Evolutionary conservation across 768 basidiomycete species (phyloP), one percentile per base, ranked within the genome.

Genomic region (Mrakia gelida): DNA sequence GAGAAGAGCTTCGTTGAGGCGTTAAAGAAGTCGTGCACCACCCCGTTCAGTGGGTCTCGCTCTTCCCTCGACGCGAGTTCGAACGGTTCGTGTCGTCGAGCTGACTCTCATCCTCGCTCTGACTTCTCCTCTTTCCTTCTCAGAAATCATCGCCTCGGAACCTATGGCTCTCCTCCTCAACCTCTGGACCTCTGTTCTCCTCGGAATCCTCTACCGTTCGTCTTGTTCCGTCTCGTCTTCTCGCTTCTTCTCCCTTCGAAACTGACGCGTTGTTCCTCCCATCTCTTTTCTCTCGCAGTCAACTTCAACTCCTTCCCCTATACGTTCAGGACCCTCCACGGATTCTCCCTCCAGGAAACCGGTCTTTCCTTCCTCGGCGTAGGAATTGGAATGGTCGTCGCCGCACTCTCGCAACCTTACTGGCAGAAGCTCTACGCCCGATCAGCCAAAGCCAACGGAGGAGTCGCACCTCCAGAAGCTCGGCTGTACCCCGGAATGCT

Each of bases 1-100:
- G 83, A 88, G 30, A 85, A 84, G 43, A 86, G 85, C 63, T 82
- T 93, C 15, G 38, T 83, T 4, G 80, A 80, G 18, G 87, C 89
- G 0, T 85, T 94, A 41, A 45, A 86, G 21, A 80, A 89, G 77
- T 92, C 90, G 80, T 90, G 90, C 80, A 90, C 87, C 74, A 89
- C 86, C 10, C 92, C 93, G 0, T 93, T 95, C 82, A 85, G 92
- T 71, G 38, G 10, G 41, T 71, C 26, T 38, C 21, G 11, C 1
- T 45, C 15, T 70, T 34, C 9, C 26, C 13, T 41, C 8, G 38
- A 38, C 8, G 38, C 38, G 38, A 38, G 38, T 38, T 38, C 38
- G 38, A 38, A 38, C 38, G 38, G 38, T 68, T 68, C 21, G 67
- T 68, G 2, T 38, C 30, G 9, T 15, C 6, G 49, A 52, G 21